phyloP scores from a whole-genome alignment of 176 grass and related monocot genomes.

The Oryza meridionalis region DNA sequence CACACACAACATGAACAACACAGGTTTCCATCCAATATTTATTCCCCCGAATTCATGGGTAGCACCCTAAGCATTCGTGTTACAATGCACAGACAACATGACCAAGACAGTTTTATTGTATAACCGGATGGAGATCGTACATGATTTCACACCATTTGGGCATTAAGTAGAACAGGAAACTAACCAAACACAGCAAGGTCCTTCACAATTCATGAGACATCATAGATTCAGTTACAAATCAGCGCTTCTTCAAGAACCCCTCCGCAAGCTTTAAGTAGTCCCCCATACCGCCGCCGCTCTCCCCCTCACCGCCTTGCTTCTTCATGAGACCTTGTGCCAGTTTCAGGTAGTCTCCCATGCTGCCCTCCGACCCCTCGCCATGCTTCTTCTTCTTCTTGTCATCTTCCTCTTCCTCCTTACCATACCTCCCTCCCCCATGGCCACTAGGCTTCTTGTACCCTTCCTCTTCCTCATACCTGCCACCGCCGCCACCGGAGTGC shows the following conservation, averaged over 20 bases:
- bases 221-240: constrained; percentile 32
- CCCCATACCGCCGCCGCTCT: constrained; percentile 46
- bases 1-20: constrained; percentile 22
- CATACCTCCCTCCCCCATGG: constrained; percentile 48
- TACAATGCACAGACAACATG: constrained; percentile 15
- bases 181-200: constrained; percentile 49
- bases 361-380: constrained; percentile 45
- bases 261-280: constrained; percentile 81
- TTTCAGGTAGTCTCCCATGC: constrained; percentile 72
- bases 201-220: neutral
- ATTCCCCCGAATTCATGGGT: constrained; percentile 15
- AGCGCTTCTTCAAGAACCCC: constrained; percentile 85
- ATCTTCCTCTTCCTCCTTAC: constrained; percentile 50
- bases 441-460: constrained; percentile 54
- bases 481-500: constrained; percentile 1
- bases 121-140: neutral
- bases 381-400: constrained; percentile 56
- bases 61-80: neutral
- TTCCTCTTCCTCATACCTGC: constrained; percentile 44
- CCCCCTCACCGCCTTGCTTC: constrained; percentile 58
- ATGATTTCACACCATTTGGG: neutral
- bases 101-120: constrained; percentile 19
- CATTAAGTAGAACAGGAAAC: constrained; percentile 20
- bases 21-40: constrained; percentile 26
- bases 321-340: constrained; percentile 82